Evolutionary conservation across 2,329 filamentous ascomycete genomes (phyloP).

Genomic region (Nectriaceae sp.): DNA sequence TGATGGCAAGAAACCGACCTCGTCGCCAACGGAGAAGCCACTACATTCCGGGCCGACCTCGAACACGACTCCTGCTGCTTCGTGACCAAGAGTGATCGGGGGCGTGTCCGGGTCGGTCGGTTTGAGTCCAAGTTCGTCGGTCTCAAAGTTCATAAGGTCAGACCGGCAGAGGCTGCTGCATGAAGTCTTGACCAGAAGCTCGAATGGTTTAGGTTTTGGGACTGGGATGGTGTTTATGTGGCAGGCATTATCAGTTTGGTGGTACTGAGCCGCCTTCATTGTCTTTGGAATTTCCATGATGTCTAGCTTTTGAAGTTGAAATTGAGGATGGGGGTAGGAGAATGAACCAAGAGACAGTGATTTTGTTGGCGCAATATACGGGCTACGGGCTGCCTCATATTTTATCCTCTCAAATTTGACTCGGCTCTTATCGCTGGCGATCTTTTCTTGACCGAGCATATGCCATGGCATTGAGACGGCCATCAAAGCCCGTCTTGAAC

Average conservation of each 20-base stretch:
- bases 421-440: too few relatives aligned
- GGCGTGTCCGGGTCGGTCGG: neutral
- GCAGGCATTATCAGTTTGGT: neutral
- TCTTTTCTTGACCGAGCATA: too few relatives aligned
- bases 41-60: conserved; percentile 51
- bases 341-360: too few relatives aligned
- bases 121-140: neutral
- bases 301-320: neutral
- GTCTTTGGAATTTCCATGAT: neutral
- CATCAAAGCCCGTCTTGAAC: neutral
- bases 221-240: neutral
- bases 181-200: neutral
- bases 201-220: neutral
- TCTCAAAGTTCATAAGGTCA: neutral
- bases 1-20: conserved; percentile 5
- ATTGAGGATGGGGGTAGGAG: too few relatives aligned
- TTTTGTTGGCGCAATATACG: too few relatives aligned
- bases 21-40: conserved; percentile 5
- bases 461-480: neutral
- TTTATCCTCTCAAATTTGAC: too few relatives aligned
- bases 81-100: conserved; percentile 50
- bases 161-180: neutral
- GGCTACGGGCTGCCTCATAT: too few relatives aligned
- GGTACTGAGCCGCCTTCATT: neutral
- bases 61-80: conserved; percentile 63